Percentiles rank a stretch among this genome's conserved stretches.
Conservation (phyloP, 2,329 filamentous ascomycete genomes). For the Pseudovirgaria hyperparasitica region DNA sequence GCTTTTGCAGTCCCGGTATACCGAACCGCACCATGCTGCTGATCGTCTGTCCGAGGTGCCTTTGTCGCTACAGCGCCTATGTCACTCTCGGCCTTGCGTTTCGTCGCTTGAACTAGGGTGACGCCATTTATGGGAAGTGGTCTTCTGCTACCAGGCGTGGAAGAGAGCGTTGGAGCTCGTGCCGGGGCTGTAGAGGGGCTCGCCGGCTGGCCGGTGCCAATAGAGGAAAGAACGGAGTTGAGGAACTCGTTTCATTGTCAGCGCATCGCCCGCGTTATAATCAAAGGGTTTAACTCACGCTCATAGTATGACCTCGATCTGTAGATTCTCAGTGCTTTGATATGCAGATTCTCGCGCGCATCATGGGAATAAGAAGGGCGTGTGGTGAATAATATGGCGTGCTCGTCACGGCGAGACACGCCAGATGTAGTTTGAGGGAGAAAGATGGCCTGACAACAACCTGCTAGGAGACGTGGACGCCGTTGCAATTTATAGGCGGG, state of each 20-base stretch:
- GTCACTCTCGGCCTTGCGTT: slow-evolving; percentile 28
- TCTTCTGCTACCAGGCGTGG: slow-evolving; percentile 14
- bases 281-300: slow-evolving; percentile 23
- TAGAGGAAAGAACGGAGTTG: slow-evolving; percentile 24
- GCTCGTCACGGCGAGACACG: too few relatives aligned
- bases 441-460: too few relatives aligned
- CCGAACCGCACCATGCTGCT: neutral
- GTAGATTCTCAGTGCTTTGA: too few relatives aligned
- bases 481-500: too few relatives aligned
- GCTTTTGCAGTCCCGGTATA: neutral
- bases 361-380: too few relatives aligned
- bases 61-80: slow-evolving; percentile 17
- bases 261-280: too few relatives aligned
- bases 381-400: too few relatives aligned
- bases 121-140: slow-evolving; percentile 12
- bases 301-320: slow-evolving; percentile 25
- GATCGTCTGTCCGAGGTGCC: slow-evolving; percentile 18
- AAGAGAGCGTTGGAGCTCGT: slow-evolving; percentile 10
- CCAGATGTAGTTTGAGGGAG: too few relatives aligned
- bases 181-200: slow-evolving; percentile 17
- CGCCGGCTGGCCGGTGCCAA: slow-evolving; percentile 14
- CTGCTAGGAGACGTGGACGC: too few relatives aligned
- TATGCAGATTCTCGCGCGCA: too few relatives aligned
- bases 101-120: slow-evolving; percentile 22
- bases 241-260: slow-evolving; percentile 10